Evolutionary conservation across 192 early-diverging fungal genomes (phyloP).

Genomic region (Coemansia sp.): DNA sequence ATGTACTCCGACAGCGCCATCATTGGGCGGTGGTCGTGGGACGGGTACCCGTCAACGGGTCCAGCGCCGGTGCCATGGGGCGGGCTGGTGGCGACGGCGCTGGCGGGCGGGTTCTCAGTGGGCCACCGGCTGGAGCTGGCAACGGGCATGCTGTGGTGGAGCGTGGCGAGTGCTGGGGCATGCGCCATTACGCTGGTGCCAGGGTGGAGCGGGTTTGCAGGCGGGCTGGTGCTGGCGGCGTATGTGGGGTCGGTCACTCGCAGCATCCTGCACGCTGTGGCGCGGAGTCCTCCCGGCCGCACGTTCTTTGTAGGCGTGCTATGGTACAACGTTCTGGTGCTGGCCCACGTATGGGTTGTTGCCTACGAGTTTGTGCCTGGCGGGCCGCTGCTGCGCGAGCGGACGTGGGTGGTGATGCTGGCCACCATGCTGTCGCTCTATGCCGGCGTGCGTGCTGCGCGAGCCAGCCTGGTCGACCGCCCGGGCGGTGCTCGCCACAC

Average conservation of each 20-base stretch:
- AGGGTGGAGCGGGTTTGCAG: constrained; percentile 65
- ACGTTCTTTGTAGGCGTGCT: constrained; percentile 64
- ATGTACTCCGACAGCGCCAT: constrained; percentile 76
- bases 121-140: constrained; percentile 43
- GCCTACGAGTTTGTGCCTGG: constrained; percentile 85
- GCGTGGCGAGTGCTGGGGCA: constrained; percentile 57
- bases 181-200: constrained; percentile 60
- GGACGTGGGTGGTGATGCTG: constrained; percentile 67
- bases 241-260: constrained; percentile 65
- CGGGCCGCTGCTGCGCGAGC: constrained; percentile 71
- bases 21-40: constrained; percentile 71
- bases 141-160: constrained; percentile 61
- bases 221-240: constrained; percentile 63
- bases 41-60: constrained; percentile 74
- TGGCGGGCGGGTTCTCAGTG: constrained; percentile 58
- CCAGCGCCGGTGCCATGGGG: constrained; percentile 76
- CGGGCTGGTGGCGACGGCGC: constrained; percentile 60
- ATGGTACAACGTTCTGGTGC: constrained; percentile 69
- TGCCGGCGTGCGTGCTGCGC: constrained; percentile 59
- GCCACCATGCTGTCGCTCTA: constrained; percentile 61
- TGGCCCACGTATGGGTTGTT: constrained; percentile 78
- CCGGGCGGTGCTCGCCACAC: neutral
- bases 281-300: constrained; percentile 63
- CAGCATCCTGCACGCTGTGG: constrained; percentile 58
- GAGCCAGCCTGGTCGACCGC: constrained; percentile 25